A percentile compares a stretch with the other conserved stretches of the same genome.
Evolutionary conservation across 306 rosid species (phyloP).

Genomic region (Hippophae gyantsensis): DNA sequence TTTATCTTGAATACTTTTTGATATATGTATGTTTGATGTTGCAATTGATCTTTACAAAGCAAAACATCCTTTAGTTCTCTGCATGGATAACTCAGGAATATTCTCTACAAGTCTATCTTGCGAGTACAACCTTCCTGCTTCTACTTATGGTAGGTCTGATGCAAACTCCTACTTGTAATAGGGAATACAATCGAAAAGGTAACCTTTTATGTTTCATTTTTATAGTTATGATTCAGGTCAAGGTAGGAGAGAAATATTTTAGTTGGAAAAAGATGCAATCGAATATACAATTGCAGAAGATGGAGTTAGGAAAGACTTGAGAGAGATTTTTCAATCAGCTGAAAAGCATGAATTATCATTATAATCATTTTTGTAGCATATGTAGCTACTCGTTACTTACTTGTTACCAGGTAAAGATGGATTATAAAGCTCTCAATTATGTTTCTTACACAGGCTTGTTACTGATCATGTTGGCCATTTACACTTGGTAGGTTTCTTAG

Average conservation of each 20-base stretch:
- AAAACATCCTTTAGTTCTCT: constrained; percentile 64
- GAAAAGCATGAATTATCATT: no score
- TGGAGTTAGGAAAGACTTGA: no score
- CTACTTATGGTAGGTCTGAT: constrained; percentile 54
- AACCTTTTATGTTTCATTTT: constrained; percentile 6
- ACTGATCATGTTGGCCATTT: no score
- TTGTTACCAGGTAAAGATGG: no score
- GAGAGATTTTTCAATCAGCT: no score
- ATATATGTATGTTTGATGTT: constrained; percentile 20
- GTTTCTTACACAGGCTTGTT: no score
- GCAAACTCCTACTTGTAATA: constrained; percentile 5
- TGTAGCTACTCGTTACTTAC: no score
- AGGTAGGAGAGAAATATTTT: constrained; percentile 59
- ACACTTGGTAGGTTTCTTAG: no score
- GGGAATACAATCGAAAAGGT: constrained; percentile 6
- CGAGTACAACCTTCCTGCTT: constrained; percentile 59
- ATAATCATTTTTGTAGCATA: no score
- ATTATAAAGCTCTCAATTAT: no score
- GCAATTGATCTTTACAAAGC: constrained; percentile 26
- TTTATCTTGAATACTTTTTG: not conserved
- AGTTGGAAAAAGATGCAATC: no score
- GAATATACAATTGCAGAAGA: no score
- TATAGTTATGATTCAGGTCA: constrained; percentile 31
- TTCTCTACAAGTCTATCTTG: constrained; percentile 64
- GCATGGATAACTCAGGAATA: constrained; percentile 85